A percentile compares a stretch with the other conserved stretches of the same genome.
Evolutionary conservation across 768 basidiomycete genomes (phyloP).

Genomic region (Boletellus ananiceps): DNA sequence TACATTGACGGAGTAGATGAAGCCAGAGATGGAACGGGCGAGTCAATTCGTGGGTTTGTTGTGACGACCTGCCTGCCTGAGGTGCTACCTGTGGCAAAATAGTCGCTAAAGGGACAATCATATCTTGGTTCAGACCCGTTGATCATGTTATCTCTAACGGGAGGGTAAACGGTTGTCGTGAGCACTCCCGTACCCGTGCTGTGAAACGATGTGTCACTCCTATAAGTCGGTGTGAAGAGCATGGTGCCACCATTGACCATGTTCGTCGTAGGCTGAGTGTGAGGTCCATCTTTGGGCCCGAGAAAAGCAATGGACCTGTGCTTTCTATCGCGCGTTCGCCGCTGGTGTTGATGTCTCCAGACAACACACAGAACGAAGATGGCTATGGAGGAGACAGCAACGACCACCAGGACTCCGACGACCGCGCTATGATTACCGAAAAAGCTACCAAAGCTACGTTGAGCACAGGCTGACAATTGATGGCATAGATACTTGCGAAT

Average conservation of each 20-base stretch:
- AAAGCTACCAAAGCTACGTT: constrained; percentile 40
- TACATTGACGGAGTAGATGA: constrained; percentile 51
- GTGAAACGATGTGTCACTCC: not conserved
- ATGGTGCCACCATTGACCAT: constrained; percentile 15
- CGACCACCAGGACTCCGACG: constrained; percentile 67
- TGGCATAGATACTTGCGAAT: constrained; percentile 23
- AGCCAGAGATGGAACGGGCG: constrained; percentile 26
- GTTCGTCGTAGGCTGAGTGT: constrained; percentile 29
- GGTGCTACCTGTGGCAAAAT: constrained; percentile 10
- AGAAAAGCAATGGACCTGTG: constrained; percentile 34
- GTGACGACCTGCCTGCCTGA: constrained; percentile 13
- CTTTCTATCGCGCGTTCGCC: constrained; percentile 35
- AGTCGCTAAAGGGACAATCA: not conserved
- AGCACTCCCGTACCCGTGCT: not conserved
- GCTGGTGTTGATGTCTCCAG: constrained; percentile 36
- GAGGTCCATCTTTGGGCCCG: constrained; percentile 32
- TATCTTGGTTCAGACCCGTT: not conserved
- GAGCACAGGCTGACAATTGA: not conserved
- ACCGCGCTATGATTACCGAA: constrained; percentile 65
- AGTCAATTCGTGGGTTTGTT: constrained; percentile 14
- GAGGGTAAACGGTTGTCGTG: not conserved
- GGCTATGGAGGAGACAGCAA: constrained; percentile 52
- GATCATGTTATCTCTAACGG: not conserved
- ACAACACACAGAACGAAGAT: constrained; percentile 39
- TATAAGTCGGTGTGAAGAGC: constrained; percentile 3